These are phyloP conservation scores for Beauveria medogensis DNA, from an alignment of 2,329 filamentous ascomycete species.

Conservation along the genomic window DNA sequence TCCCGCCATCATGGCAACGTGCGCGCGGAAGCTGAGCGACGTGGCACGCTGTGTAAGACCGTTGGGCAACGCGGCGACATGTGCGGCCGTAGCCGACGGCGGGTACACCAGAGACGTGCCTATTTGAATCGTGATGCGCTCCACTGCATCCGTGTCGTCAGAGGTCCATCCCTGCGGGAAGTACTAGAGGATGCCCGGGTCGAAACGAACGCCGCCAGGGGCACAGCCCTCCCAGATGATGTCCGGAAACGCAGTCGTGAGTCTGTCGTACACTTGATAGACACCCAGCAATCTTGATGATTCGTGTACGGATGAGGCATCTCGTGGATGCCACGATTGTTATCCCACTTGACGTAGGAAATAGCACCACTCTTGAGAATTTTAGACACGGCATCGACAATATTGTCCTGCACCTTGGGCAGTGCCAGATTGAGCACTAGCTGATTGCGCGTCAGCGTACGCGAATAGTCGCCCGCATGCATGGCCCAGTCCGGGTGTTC, in stretches of 20 bases:
- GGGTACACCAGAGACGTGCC: slow-evolving; percentile 58
- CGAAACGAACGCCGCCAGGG: slow-evolving; percentile 56
- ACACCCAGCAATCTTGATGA: slow-evolving; percentile 54
- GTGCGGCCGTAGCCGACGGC: slow-evolving; percentile 56
- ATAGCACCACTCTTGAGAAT: slow-evolving; percentile 47
- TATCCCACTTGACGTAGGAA: slow-evolving; percentile 60
- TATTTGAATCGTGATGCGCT: slow-evolving; percentile 54
- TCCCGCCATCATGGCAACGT: slow-evolving; percentile 62
- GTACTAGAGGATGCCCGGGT: slow-evolving; percentile 54
- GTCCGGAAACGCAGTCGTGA: slow-evolving; percentile 52
- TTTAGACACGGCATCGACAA: slow-evolving; percentile 46
- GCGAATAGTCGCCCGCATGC: slow-evolving; percentile 46
- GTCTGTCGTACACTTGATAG: slow-evolving; percentile 52
- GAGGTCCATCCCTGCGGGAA: slow-evolving; percentile 60
- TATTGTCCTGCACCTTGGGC: slow-evolving; percentile 53
- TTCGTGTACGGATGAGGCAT: slow-evolving; percentile 42
- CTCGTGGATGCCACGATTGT: slow-evolving; percentile 58
- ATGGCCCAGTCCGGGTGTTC: slow-evolving; percentile 58
- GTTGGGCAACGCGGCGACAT: slow-evolving; percentile 54
- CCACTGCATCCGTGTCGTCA: slow-evolving; percentile 55
- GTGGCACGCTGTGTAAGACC: slow-evolving; percentile 46
- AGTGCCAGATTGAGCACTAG: slow-evolving; percentile 55
- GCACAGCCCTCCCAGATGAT: slow-evolving; percentile 61
- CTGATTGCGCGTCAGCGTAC: slow-evolving; percentile 48
- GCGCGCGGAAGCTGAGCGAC: slow-evolving; percentile 51